Evolutionary conservation across 139 green algal species (phyloP), one percentile per base, ranked within the genome.

Genomic region (Volvox reticuliferus): DNA sequence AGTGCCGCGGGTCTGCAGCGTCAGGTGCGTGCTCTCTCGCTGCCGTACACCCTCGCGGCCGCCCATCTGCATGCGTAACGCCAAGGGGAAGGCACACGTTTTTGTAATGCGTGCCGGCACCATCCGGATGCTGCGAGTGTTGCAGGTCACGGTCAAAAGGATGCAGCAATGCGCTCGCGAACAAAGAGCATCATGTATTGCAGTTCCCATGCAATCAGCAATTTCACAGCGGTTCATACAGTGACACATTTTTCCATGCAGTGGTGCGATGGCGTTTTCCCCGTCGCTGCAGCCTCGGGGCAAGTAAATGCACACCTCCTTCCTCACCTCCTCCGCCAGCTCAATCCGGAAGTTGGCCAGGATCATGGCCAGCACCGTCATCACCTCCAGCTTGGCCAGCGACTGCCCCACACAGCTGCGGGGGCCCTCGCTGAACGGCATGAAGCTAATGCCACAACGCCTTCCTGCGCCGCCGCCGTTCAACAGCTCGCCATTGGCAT

Each of bases 11-110:
- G 92, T 94, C 89, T 96, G 94, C 89, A 96, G 87, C 21, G 94
- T 96, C 26, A 96, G 91, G 77, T 92, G 91, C 12, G 94, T 96
- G 91, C 91, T 94, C 92, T 97, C 95, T 0, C 91, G 88, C 6
- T 50, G 36, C 16, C 89, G 50, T 55, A 97, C 84, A 37, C 95
- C 95, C 67, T 93, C 92, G 2, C 83, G 44, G 9, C 95, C 95
- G 28, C 93, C 93, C 94, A 96, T 96, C 94, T 95, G 91, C 24
- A 83, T 67, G 36, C 35, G 35, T 24, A 55, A 55, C 44, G 44
- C 44, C 44, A 55, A 55, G 44, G 9, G 44, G 44, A 55, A 55
- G 44, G 9, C 44, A 55, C 44, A 55, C 44, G 9, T 14, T 9
- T 5, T 9, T 55, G 44, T 55, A 55, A 55, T 55, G 44, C 44